Base-by-base conservation (phyloP, 768 basidiomycete genomes). In the Crepidotus variabilis region DNA sequence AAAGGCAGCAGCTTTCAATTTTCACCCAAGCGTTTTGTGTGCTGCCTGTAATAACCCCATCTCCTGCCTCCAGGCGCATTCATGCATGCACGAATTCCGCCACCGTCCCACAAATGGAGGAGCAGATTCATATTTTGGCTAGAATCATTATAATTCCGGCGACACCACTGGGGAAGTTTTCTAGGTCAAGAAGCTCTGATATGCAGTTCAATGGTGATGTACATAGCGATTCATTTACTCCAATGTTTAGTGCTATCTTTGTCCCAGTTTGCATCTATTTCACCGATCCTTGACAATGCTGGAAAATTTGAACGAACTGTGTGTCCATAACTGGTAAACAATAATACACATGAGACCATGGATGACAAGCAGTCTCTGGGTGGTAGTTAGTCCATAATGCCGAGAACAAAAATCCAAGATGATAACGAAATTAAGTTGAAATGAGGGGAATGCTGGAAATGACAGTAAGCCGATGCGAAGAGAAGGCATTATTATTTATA, bases 91-190 rank as follows among this genome's bases (percentile, higher is more conserved):
- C 9, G 35, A 8, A 16, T 16, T 8, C 35, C 35, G 16, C 35
- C 8, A 36, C 35, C 35, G 35, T 36, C 35, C 35, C 50, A 32
- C 14, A 33, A 21, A 13, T 51, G 50, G 50, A 33, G 28, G n/a
- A n/a, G n/a, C n/a, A n/a, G n/a, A n/a, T 33, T 32, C 28, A 13
- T 13, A 13, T 9, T n/a, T n/a, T n/a, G 50, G 50, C 6, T 13
- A 51, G 35, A 33, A 35, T 18, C 50, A 32, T 9, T 51, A 51
- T 18, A 33, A 32, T 34, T 28, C 24, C 2, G 35, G 50, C 32
- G 50, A 51, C 21, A 35, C 33, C 16, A 33, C 50, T 51, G 50
- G 50, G 13, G 50, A 51, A 35, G 33, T 51, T 1, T 51, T 51
- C 20, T 33, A 32, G 7, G 14, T 51, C 8, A 51, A 51, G 32